Evolutionary conservation across 1,284 basidiomycete genomes (phyloP).

Genomic region (Grifola frondosa): DNA sequence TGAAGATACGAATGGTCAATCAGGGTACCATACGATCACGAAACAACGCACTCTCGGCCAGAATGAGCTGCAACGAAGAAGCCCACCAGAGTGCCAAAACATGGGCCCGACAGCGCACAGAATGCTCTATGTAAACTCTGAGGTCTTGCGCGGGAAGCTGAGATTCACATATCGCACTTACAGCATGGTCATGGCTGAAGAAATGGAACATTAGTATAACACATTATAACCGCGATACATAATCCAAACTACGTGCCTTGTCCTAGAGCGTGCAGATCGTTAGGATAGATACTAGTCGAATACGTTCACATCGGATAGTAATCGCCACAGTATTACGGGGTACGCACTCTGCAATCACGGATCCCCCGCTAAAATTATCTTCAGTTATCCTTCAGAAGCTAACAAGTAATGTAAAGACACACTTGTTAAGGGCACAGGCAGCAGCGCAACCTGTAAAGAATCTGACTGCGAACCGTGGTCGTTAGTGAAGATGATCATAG

Average conservation of each 20-base stretch:
- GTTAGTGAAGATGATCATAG: neutral
- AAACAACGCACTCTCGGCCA: constrained; percentile 11
- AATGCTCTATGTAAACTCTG: too few species aligned
- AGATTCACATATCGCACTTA: too few species aligned
- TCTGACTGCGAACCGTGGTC: constrained; percentile 11
- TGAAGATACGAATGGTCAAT: too few species aligned
- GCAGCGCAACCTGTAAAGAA: constrained; percentile 19
- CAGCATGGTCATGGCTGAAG: too few species aligned
- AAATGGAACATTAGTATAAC: neutral
- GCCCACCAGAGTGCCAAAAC: constrained; percentile 19
- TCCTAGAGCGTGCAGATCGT: neutral
- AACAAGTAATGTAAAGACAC: neutral
- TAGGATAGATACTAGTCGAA: neutral
- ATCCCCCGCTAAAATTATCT: too few species aligned
- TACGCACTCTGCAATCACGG: too few species aligned
- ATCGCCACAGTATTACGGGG: neutral
- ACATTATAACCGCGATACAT: neutral
- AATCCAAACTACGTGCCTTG: neutral
- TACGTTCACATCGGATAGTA: neutral
- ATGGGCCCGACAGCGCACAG: constrained; percentile 18
- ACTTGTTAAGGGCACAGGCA: constrained; percentile 22
- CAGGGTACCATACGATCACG: too few species aligned
- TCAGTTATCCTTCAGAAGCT: neutral
- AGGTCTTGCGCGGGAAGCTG: too few species aligned
- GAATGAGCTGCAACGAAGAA: constrained; percentile 21